A percentile compares a stretch with the other conserved stretches of the same genome.
phyloP scores from a whole-genome alignment of 2,329 filamentous ascomycete genomes.

The Fusarium pseudonygamai region DNA sequence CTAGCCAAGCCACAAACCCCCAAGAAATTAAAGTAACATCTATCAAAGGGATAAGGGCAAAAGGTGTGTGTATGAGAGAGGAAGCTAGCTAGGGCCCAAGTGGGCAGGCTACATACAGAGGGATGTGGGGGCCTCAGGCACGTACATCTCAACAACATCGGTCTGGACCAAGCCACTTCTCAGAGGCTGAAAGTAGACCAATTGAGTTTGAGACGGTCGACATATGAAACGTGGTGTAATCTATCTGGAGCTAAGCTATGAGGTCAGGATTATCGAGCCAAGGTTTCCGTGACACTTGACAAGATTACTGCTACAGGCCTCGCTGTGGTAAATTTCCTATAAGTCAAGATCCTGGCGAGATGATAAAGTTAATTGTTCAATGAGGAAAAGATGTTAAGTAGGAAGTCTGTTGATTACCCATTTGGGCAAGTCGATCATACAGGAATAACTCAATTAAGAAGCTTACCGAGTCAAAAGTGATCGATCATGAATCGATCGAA shows the following conservation, averaged over 20 bases:
- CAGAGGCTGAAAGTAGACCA: background rate
- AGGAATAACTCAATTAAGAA: background rate
- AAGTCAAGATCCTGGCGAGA: fast-evolving
- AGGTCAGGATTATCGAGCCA: background rate
- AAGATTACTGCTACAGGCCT: fast-evolving
- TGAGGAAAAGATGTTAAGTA: too few species aligned
- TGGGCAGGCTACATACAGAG: too few species aligned
- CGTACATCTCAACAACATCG: too few species aligned
- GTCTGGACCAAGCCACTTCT: background rate
- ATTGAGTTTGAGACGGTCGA: background rate
- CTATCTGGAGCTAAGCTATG: background rate
- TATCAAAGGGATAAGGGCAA: too few species aligned
- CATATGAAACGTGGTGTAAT: background rate
- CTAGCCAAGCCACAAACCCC: background rate
- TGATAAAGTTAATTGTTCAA: background rate
- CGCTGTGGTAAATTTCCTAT: too few species aligned
- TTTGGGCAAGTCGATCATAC: background rate
- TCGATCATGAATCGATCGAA: background rate
- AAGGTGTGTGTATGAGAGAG: too few species aligned
- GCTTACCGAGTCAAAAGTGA: background rate
- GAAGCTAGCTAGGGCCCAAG: too few species aligned
- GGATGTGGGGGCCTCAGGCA: too few species aligned
- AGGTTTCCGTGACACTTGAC: fast-evolving
- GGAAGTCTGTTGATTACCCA: fast-evolving
- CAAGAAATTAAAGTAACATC: too few species aligned